Evolutionary conservation across 192 early-diverging fungal species (phyloP), one percentile per base, ranked within the genome.

Genomic region (Backusella luteola): DNA sequence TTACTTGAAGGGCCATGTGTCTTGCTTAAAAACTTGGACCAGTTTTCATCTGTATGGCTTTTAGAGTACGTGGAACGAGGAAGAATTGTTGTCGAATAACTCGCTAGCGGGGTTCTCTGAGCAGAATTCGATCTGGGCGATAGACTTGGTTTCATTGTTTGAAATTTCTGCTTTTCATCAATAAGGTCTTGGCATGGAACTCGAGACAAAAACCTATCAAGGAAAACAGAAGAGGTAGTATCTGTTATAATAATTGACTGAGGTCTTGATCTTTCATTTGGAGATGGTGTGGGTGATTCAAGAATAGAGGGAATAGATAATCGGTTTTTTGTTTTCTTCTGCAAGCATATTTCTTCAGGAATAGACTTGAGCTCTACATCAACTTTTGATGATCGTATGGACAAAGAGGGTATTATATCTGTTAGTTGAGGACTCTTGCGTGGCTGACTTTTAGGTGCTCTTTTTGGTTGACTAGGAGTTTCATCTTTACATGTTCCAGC

Each of bases 351-450:
- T 63, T 63, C 56, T 63, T 63, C 56, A 29, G 56, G 56, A 29
- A 63, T 63, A 63, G 56, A 12, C 56, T 63, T 63, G 56, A 63
- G 56, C 21, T 63, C 56, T 63, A 63, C 56, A 29, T 63, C 56
- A 29, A 63, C 56, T 63, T 63, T 63, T 14, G 56, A 63, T 29
- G 56, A 63, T 63, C 56, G 56, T 26, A 63, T 63, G 26, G 56
- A 63, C 8, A 63, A 29, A 29, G 56, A 63, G 3, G 56, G 56
- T 63, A 63, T 63, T 63, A 63, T 63, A 63, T 63, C 56, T 26
- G 9, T 4, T 29, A 63, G 21, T 29, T 63, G 56, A 29, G 56
- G 56, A 63, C 56, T 63, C 56, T 63, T 63, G 26, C 56, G 56
- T 29, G 56, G 23, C 26, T 63, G 56, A 9, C 12, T 63, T 63